Conservation (phyloP, 306 rosid species). For the Mimosa bimucronata region DNA sequence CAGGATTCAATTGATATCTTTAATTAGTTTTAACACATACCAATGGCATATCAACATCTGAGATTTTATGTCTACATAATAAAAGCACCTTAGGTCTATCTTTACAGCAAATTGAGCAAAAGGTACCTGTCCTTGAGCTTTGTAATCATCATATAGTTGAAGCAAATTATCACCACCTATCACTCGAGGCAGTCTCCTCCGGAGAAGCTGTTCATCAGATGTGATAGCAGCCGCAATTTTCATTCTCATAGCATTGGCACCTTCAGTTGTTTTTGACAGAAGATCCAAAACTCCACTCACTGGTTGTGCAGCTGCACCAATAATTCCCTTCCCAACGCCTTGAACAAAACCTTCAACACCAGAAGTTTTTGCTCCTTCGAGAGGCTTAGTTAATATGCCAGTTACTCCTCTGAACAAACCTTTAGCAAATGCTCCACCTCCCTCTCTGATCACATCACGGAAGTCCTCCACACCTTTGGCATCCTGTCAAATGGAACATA, state of each 20-base stretch:
- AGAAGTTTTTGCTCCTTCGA: slow-evolving; percentile 96
- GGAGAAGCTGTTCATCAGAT: slow-evolving; percentile 96
- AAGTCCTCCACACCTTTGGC: slow-evolving; percentile 93
- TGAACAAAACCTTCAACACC: slow-evolving; percentile 99
- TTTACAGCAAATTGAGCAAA: slow-evolving; percentile 33
- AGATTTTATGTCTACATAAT: slow-evolving; percentile 32
- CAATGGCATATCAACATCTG: background rate
- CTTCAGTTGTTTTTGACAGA: slow-evolving; percentile 95
- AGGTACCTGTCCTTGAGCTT: slow-evolving; percentile 96
- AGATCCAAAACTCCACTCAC: slow-evolving; percentile 98
- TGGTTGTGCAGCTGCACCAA: slow-evolving; percentile 99
- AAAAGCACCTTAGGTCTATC: slow-evolving; percentile 24
- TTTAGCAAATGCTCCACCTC: slow-evolving; percentile 98
- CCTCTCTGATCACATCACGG: slow-evolving; percentile 93
- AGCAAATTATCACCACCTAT: slow-evolving; percentile 94
- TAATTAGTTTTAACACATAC: slow-evolving; percentile 7
- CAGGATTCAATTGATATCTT: slow-evolving; percentile 19
- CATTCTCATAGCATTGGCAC: slow-evolving; percentile 99
- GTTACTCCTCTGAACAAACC: slow-evolving; percentile 98
- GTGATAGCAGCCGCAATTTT: slow-evolving; percentile 94
- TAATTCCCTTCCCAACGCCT: slow-evolving; percentile 98
- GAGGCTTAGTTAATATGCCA: slow-evolving; percentile 96
- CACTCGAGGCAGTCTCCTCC: slow-evolving; percentile 90
- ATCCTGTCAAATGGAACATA: slow-evolving; percentile 61
- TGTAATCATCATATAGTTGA: slow-evolving; percentile 76